Evolutionary conservation across 2,329 filamentous ascomycete species (phyloP).

Genomic region (Trichoderma atrobrunneum): DNA sequence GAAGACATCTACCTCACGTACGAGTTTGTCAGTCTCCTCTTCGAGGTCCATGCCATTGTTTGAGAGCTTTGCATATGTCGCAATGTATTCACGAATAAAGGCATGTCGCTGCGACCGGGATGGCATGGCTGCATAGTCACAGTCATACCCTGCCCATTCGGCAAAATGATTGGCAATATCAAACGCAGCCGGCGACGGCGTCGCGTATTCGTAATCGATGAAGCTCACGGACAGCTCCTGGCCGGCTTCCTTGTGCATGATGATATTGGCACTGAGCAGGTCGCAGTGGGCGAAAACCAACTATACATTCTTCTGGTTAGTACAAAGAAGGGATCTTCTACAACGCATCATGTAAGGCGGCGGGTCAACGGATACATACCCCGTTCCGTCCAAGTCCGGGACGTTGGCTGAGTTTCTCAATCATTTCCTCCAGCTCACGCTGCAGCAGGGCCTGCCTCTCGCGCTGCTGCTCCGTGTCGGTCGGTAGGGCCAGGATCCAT

Average conservation of each 20-base stretch:
- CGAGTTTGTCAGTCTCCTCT: slow-evolving; percentile 65
- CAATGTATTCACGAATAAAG: slow-evolving; percentile 82
- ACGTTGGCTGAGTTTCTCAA: slow-evolving; percentile 69
- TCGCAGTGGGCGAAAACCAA: slow-evolving; percentile 95
- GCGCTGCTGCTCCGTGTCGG: slow-evolving; percentile 65
- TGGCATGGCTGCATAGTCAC: slow-evolving; percentile 81
- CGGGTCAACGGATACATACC: slow-evolving; percentile 45
- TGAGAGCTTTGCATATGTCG: slow-evolving; percentile 62
- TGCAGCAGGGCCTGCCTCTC: slow-evolving; percentile 67
- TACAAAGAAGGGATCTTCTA: not conserved
- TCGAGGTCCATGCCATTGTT: slow-evolving; percentile 49
- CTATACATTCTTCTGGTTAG: slow-evolving; percentile 37
- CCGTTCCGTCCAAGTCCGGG: slow-evolving; percentile 73
- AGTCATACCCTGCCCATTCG: slow-evolving; percentile 97
- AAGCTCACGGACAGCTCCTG: slow-evolving; percentile 57
- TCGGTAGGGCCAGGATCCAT: slow-evolving; percentile 86
- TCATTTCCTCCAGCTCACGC: slow-evolving; percentile 68
- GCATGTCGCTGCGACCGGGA: slow-evolving; percentile 71
- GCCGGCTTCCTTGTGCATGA: slow-evolving; percentile 57
- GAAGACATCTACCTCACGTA: slow-evolving; percentile 80
- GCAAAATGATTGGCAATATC: slow-evolving; percentile 98
- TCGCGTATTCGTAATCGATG: slow-evolving; percentile 98
- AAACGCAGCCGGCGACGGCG: slow-evolving; percentile 89
- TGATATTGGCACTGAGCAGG: slow-evolving; percentile 93
- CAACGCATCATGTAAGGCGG: not conserved